Evolutionary conservation across 2,329 filamentous ascomycete species (phyloP).

Genomic region (Leptoxyphium fumago): DNA sequence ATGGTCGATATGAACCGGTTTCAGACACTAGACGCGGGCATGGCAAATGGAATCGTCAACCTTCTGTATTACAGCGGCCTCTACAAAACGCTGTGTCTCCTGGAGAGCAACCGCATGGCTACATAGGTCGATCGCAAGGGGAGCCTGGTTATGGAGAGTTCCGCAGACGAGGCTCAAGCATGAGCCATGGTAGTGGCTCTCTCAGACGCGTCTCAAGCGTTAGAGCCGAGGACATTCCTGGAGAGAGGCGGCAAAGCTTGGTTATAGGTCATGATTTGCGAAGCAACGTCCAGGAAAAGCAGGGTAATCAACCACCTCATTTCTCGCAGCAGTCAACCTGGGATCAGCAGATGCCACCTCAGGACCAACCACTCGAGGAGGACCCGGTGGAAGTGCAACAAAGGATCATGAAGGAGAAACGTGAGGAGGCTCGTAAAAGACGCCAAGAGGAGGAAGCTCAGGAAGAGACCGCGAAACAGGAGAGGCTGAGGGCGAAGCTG

Average conservation of each 20-base stretch:
- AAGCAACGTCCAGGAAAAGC: slow-evolving; percentile 10
- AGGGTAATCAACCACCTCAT: slow-evolving; percentile 7
- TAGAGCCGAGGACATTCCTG: slow-evolving; percentile 28
- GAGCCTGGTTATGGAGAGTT: slow-evolving; percentile 39
- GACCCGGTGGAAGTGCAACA: slow-evolving; percentile 50
- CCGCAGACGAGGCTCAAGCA: slow-evolving; percentile 72
- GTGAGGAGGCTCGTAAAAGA: slow-evolving; percentile 14
- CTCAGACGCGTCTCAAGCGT: slow-evolving; percentile 47
- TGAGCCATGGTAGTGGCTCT: slow-evolving; percentile 70
- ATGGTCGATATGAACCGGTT: slow-evolving; percentile 82
- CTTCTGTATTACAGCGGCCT: slow-evolving; percentile 64
- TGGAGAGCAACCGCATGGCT: slow-evolving; percentile 72
- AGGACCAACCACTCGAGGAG: slow-evolving; percentile 23
- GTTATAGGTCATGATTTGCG: slow-evolving; percentile 22
- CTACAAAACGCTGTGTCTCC: slow-evolving; percentile 47
- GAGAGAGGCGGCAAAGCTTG: slow-evolving; percentile 19
- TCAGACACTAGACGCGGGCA: slow-evolving; percentile 56
- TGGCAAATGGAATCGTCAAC: slow-evolving; percentile 54
- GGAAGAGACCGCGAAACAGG: slow-evolving; percentile 15
- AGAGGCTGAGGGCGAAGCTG: slow-evolving; percentile 18
- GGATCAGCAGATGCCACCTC: slow-evolving; percentile 19
- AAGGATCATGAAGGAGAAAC: slow-evolving; percentile 30
- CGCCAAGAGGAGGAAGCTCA: slow-evolving; percentile 16
- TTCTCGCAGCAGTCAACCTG: slow-evolving; percentile 18
- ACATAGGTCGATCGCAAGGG: slow-evolving; percentile 58